phyloP scores from a whole-genome alignment of 2,329 filamentous ascomycete species.

The Xylariaceae sp. region DNA sequence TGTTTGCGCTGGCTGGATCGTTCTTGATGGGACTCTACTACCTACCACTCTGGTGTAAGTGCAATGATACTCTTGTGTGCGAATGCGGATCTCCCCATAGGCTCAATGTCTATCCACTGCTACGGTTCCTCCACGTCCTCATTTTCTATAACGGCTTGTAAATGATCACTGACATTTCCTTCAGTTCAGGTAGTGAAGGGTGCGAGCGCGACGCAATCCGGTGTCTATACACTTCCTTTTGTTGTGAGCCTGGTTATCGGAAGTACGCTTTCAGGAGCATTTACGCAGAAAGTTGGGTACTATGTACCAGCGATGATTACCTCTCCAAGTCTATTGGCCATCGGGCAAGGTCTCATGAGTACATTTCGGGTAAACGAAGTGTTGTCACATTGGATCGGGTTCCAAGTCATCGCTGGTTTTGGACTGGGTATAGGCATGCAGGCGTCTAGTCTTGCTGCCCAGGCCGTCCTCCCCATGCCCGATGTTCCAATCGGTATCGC shows the following conservation, averaged over 20 bases:
- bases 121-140: neutral
- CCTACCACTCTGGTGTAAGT: constrained; percentile 48
- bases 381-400: constrained; percentile 55
- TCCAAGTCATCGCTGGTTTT: constrained; percentile 55
- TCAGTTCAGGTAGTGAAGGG: constrained; percentile 52
- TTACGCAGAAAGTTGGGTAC: constrained; percentile 54
- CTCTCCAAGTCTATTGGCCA: constrained; percentile 45
- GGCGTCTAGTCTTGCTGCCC: constrained; percentile 49
- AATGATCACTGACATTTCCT: constrained; percentile 14
- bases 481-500: constrained; percentile 44
- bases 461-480: constrained; percentile 39
- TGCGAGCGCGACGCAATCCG: constrained; percentile 50
- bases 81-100: neutral
- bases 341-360: constrained; percentile 55
- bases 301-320: constrained; percentile 56
- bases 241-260: constrained; percentile 52
- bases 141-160: neutral
- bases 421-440: constrained; percentile 59
- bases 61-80: neutral
- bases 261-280: constrained; percentile 44
- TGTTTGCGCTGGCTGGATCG: constrained; percentile 30
- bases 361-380: constrained; percentile 47
- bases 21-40: constrained; percentile 56
- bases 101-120: neutral
- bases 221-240: constrained; percentile 54